Conservation (phyloP, 495 filamentous ascomycete genomes). For the Penicillium steckii region DNA sequence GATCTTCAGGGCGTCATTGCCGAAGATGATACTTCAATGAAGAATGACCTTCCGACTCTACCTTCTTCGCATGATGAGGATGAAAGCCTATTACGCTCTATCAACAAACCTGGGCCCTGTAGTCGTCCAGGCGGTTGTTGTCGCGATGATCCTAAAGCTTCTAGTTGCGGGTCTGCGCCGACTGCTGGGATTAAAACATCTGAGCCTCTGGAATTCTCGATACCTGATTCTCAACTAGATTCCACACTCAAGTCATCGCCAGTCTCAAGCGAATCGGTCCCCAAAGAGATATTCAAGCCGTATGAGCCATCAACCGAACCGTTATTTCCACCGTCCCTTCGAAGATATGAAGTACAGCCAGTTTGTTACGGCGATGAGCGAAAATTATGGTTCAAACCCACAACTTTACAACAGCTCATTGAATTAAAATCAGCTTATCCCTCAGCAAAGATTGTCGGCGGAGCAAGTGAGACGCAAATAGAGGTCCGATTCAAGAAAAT, state of each 20-base stretch:
- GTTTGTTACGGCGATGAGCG: neutral
- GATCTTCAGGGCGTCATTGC: neutral
- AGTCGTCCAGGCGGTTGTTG: neutral
- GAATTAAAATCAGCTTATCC: neutral
- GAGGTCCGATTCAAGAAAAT: neutral
- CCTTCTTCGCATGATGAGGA: neutral
- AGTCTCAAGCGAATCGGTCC: neutral
- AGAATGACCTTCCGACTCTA: neutral
- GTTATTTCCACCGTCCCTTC: neutral
- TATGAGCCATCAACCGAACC: neutral
- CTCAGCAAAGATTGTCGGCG: neutral
- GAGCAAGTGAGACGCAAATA: neutral
- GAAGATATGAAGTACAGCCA: neutral
- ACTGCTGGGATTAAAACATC: neutral
- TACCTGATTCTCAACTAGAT: neutral
- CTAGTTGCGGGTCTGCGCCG: neutral
- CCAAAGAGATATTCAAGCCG: neutral
- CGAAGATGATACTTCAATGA: neutral
- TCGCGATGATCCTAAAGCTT: neutral
- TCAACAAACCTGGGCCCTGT: neutral
- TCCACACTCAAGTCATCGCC: neutral
- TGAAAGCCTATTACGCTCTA: neutral
- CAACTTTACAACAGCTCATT: neutral
- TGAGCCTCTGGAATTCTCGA: neutral
- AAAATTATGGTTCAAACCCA: neutral